These are phyloP conservation scores for Rhexocercosporidium sp. DNA, from an alignment of 2,329 filamentous ascomycete species.

Conservation along the genomic window DNA sequence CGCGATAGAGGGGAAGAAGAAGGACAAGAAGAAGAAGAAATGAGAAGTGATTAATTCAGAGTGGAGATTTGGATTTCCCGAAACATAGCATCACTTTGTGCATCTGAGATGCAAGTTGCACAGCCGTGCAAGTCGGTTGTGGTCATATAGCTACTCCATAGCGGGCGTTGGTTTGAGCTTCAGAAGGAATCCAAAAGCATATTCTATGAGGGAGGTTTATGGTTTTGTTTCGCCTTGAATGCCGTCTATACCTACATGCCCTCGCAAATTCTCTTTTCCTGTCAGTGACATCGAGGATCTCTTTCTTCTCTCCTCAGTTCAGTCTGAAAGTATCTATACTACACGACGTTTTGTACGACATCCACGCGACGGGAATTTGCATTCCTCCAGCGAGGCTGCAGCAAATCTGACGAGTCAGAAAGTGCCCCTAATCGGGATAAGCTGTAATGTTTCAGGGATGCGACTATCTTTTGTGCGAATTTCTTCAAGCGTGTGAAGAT, in stretches of 20 bases:
- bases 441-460: background rate
- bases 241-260: background rate
- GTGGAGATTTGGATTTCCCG: background rate
- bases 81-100: background rate
- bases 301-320: too few species aligned
- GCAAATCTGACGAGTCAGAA: constrained; percentile 3
- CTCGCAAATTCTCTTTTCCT: background rate
- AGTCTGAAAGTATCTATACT: background rate
- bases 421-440: background rate
- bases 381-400: background rate
- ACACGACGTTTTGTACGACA: background rate
- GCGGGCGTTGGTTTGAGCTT: background rate
- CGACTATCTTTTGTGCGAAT: background rate
- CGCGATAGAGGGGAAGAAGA: constrained; percentile 51
- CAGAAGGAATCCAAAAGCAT: background rate
- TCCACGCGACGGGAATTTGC: background rate
- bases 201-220: background rate
- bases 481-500: background rate
- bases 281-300: background rate
- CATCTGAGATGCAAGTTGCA: background rate
- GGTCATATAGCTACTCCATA: constrained; percentile 3
- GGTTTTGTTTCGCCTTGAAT: background rate
- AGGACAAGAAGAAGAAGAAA: constrained; percentile 39
- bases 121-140: background rate
- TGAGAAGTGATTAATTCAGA: constrained; percentile 13